A percentile compares a stretch with the other conserved stretches of the same genome.
Conservation (phyloP, 495 filamentous ascomycete species). For the Daldinia grandis region DNA sequence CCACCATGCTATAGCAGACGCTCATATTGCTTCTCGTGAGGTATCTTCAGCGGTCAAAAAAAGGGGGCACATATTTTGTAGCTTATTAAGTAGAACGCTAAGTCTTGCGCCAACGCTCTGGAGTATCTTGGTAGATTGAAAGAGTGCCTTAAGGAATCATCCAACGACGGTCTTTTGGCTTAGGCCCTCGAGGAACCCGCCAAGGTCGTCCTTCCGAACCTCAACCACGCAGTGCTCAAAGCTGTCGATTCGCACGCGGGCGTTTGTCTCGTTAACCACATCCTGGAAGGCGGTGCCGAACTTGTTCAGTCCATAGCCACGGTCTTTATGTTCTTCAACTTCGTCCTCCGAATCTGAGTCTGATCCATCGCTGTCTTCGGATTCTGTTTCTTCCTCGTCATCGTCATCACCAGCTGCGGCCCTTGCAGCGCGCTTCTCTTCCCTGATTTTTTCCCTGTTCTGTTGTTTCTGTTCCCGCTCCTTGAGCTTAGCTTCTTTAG, state of each 20-base stretch:
- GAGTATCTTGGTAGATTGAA: not conserved
- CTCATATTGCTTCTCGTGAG: conserved; percentile 22
- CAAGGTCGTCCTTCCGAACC: conserved; percentile 92
- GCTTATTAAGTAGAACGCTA: conserved; percentile 4
- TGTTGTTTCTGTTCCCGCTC: conserved; percentile 66
- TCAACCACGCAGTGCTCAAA: conserved; percentile 98
- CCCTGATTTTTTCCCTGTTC: conserved; percentile 68
- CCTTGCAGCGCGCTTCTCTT: conserved; percentile 63
- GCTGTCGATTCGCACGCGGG: conserved; percentile 89
- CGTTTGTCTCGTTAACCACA: conserved; percentile 89
- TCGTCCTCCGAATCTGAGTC: conserved; percentile 71
- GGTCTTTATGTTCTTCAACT: conserved; percentile 60
- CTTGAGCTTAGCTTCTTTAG: conserved; percentile 67
- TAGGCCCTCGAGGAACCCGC: conserved; percentile 88
- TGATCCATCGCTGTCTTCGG: conserved; percentile 63
- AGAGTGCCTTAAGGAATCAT: conserved; percentile 48
- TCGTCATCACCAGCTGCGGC: conserved; percentile 61
- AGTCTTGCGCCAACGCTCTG: not conserved
- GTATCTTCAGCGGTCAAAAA: conserved; percentile 5
- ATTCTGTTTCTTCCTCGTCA: conserved; percentile 66
- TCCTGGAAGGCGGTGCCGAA: conserved; percentile 97
- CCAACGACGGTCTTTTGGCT: conserved; percentile 93
- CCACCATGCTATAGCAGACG: conserved; percentile 11
- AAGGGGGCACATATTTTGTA: conserved; percentile 4
- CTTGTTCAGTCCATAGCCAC: conserved; percentile 77